Evolutionary conservation across 768 basidiomycete species (phyloP).

Genomic region (Tulasnella sp.): DNA sequence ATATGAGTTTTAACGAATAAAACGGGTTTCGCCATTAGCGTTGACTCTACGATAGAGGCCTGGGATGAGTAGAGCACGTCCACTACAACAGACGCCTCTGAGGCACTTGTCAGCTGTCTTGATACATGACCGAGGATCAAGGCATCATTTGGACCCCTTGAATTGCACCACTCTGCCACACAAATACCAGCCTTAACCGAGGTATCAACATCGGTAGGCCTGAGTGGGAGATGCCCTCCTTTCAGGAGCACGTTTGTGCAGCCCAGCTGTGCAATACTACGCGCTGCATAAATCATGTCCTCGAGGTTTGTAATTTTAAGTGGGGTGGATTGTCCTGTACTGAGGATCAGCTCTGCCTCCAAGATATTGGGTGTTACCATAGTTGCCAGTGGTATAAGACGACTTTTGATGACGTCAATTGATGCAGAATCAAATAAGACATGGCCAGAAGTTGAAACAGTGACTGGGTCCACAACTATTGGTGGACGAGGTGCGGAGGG

Average conservation of each 20-base stretch:
- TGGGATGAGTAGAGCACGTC: slow-evolving; percentile 24
- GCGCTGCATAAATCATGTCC: slow-evolving; percentile 49
- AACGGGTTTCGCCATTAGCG: slow-evolving; percentile 20
- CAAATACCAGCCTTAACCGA: slow-evolving; percentile 25
- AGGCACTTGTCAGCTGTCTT: slow-evolving; percentile 18
- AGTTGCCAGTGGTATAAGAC: slow-evolving; percentile 57
- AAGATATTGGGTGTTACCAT: slow-evolving; percentile 77
- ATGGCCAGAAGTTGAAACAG: slow-evolving; percentile 82
- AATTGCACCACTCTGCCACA: neutral
- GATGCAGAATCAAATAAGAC: slow-evolving; percentile 58
- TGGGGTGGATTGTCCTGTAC: too few relatives aligned
- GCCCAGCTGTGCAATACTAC: slow-evolving; percentile 30
- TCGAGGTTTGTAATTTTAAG: slow-evolving; percentile 33
- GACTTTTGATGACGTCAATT: slow-evolving; percentile 39
- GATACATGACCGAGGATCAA: slow-evolving; percentile 39
- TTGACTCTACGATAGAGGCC: slow-evolving; percentile 10
- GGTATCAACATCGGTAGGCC: slow-evolving; percentile 14
- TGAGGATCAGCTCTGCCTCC: slow-evolving; percentile 62
- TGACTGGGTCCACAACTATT: slow-evolving; percentile 79
- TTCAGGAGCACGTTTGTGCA: too few relatives aligned
- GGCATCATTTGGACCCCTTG: slow-evolving; percentile 19
- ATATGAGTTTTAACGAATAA: slow-evolving; percentile 50
- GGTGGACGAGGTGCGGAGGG: slow-evolving; percentile 31
- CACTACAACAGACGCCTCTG: slow-evolving; percentile 18
- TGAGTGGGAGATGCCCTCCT: slow-evolving; percentile 59